Base-by-base conservation (phyloP, 495 filamentous ascomycete species). In the Xylaria nigripes region DNA sequence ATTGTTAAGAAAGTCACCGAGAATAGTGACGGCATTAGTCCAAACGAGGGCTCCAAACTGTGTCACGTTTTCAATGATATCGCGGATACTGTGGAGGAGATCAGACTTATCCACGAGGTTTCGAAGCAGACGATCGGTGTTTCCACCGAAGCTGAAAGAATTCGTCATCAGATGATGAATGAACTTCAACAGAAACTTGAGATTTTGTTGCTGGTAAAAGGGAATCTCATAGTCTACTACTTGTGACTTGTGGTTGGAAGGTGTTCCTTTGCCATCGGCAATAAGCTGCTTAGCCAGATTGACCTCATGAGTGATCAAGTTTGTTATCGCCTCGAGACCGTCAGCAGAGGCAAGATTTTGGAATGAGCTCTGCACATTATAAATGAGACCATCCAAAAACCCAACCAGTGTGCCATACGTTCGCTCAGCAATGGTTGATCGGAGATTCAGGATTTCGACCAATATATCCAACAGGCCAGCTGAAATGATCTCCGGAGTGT, bases 1-100 rank as follows among this genome's bases (percentile, higher is more conserved):
- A 64, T 97, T 96, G 69, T 99, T 94, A 54, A 99, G 95, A 73
- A 97, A 97, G 62, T 85, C 92, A 68, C 87, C 92, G 24, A 97
- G 76, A 59, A 97, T 90, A 57, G 85, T 86, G 52, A 93, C 87
- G 16, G 89, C 86, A 63, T 87, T 86, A 51, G 89, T 94, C 94
- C 94, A 99, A 15, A 96, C 88, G 58, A 87, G 82, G 12, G 90
- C 89, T 40, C 94, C 94, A 65, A 89, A 99, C 15, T 87, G 73
- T 13, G 69, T 67, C 23, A 83, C 83, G 54, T 95, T 86, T 50
- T 82, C 78, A 50, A 96, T 86, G n/a, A 96, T 89, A 32, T 81
- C 74, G 30, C 87, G 84, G 25, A 99, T 75, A 25, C 84, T 87
- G 19, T 74, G 77, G 48, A 97, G 77, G 48, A 97, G 72, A 36